Evolutionary conservation across 208 protist species (phyloP), one percentile per base, ranked within the genome.

Genomic region (Crithidia acanthocephali): DNA sequence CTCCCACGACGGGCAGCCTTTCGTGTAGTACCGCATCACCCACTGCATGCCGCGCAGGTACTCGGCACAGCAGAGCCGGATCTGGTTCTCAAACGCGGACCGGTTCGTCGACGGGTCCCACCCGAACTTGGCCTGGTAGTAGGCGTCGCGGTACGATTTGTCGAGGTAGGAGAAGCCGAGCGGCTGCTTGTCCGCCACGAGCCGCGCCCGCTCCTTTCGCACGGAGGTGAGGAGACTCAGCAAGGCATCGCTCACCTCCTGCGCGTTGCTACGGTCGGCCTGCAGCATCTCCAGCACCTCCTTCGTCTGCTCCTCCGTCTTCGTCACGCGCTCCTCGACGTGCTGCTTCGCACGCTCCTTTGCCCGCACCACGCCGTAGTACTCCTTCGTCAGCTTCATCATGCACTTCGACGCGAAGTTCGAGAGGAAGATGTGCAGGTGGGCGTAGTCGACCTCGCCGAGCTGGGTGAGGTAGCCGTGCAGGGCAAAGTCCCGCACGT

Each of bases 21-120:
- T 83, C 66, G 98, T 99, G 84, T 99, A 99, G 90, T 99, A 99
- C 13, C 80, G 72, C 75, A 99, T 87, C n/a, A 99, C 98, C 99
- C 99, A 99, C 69, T 88, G 86, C 44, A 99, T 84, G 23, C 99
- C 99, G 58, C 98, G 88, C 44, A 99, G 72, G 87, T 99, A 99
- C 67, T 88, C 80, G 28, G 81, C 67, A 33, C 92, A 93, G 57
- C 98, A 90, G 27, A 63, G 51, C 13, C 74, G 59, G 35, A 96
- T 69, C 42, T 91, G 75, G 44, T 47, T 48, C 73, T 97, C 88
- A 42, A 96, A 97, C n/a, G 51, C 72, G 16, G 55, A 44, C 37
- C 74, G 76, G 65, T 84, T 81, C 7, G 27, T 40, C 25, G 53
- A 57, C 23, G 74, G 71, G 40, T 85, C 72, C 79, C 92, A 97